Evolutionary conservation across 2,329 filamentous ascomycete species (phyloP).

Genomic region (Fusarium odoratissimum): DNA sequence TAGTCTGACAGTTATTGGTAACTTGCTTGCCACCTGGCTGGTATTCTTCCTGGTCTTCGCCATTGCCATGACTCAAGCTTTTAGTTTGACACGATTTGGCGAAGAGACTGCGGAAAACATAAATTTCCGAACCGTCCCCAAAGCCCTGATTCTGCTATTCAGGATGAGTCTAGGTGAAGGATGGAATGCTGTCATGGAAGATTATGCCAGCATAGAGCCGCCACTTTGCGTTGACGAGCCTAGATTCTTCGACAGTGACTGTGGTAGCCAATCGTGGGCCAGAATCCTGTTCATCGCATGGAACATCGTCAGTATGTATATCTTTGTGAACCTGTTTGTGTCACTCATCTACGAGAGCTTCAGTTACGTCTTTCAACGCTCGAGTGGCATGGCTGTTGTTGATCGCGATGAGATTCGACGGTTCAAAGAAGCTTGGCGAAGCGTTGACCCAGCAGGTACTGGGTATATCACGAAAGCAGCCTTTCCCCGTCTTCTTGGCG

Average conservation of each 20-base stretch:
- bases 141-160: constrained; percentile 92
- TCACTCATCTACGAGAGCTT: constrained; percentile 99
- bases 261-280: constrained; percentile 90
- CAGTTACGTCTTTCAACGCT: constrained; percentile 98
- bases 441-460: constrained; percentile 89
- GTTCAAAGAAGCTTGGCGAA: constrained; percentile 99
- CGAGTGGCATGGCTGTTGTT: constrained; percentile 89
- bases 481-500: constrained; percentile 88
- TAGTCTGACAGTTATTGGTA: constrained; percentile 89
- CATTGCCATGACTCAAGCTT: constrained; percentile 95
- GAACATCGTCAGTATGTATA: constrained; percentile 99
- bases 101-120: constrained; percentile 77
- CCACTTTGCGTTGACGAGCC: constrained; percentile 81
- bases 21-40: constrained; percentile 95
- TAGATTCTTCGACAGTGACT: constrained; percentile 89
- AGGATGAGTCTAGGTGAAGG: constrained; percentile 93
- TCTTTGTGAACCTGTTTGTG: constrained; percentile 98
- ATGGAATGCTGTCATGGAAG: constrained; percentile 98
- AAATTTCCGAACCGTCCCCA: constrained; percentile 94
- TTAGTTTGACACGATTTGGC: constrained; percentile 92
- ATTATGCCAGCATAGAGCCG: constrained; percentile 83
- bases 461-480: constrained; percentile 91
- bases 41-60: constrained; percentile 96
- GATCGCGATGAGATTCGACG: constrained; percentile 93
- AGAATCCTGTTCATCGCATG: constrained; percentile 90